Base-by-base conservation (phyloP, 169 alveolate species). In the Hepatocystis sp. region DNA sequence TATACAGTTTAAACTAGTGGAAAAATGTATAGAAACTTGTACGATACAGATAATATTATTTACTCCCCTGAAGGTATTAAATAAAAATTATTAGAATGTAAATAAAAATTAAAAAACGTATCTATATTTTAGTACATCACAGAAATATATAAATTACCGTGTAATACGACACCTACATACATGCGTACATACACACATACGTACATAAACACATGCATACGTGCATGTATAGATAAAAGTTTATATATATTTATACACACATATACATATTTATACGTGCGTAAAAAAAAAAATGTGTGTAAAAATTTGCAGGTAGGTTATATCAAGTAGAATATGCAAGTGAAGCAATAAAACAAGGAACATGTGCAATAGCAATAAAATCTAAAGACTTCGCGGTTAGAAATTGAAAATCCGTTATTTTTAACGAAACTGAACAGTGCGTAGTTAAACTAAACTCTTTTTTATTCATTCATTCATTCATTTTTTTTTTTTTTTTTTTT, bases 341-440 rank as follows among this genome's bases (percentile, higher is more conserved):
- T 97, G 99, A 97, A 84, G 99, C 99, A 11, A 98, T 96, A 15
- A 97, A 98, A 76, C 98, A 97, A 85, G 99, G 99, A 11, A 95
- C 98, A 46, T 94, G 97, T 27, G 93, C 97, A 23, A 95, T 97
- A 21, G 99, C 97, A 1, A 91, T 96, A 51, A 95, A 91, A 85
- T 94, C 98, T 11, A 91, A 95, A 46, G 92, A 92, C 19, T 95
- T 93, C 91, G 98, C 95, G 84, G 99, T 97, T 90, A 25, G 90
- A 46, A 66, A 5, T 7, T 2, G 7, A 10, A 28, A 17, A 15
- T 10, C 25, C 3, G n/a, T 34, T 25, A 36, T 15, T 15, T 61
- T 36, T 64, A n/a, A n/a, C n/a, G 40, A 40, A 40, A 42, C n/a
- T 64, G 17, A n/a, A 27, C 34, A 13, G 11, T 63, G 71, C 84